Conservation (phyloP, 768 basidiomycete genomes). For the Lanmaoa pseudosensibilis region DNA sequence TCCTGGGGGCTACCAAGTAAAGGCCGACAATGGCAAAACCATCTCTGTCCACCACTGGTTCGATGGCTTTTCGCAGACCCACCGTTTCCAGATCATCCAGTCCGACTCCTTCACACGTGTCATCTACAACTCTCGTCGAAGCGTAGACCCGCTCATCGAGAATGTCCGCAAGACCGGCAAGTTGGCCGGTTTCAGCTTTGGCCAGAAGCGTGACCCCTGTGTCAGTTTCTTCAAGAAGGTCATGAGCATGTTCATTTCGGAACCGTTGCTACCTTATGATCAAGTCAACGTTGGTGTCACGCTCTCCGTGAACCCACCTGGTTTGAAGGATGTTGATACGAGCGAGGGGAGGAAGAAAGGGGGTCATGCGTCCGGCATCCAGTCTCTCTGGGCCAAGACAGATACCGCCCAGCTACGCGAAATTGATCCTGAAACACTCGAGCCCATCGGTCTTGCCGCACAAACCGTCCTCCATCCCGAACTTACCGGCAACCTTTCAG, state of each 20-base stretch:
- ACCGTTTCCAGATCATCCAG: conserved; percentile 40
- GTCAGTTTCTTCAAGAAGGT: conserved; percentile 31
- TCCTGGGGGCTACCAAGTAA: conserved; percentile 35
- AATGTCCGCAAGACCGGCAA: conserved; percentile 27
- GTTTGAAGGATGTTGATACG: conserved; percentile 24
- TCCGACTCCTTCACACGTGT: conserved; percentile 26
- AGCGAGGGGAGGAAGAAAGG: conserved; percentile 20
- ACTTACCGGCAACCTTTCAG: conserved; percentile 35
- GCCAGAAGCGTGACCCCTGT: conserved; percentile 36
- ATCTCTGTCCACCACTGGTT: conserved; percentile 40
- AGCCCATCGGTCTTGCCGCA: conserved; percentile 32
- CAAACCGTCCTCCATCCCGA: conserved; percentile 34
- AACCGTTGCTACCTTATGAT: neutral
- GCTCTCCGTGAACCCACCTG: conserved; percentile 32
- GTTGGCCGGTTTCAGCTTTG: conserved; percentile 21
- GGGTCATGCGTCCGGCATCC: conserved; percentile 27
- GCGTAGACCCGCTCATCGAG: conserved; percentile 31
- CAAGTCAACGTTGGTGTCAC: conserved; percentile 29
- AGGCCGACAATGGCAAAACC: conserved; percentile 17
- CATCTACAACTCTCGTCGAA: conserved; percentile 36
- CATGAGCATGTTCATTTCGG: conserved; percentile 32
- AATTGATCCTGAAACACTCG: conserved; percentile 39
- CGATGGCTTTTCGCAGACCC: conserved; percentile 41
- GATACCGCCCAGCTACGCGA: conserved; percentile 32
- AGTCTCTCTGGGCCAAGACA: conserved; percentile 34